Conservation (phyloP, 2,329 filamentous ascomycete genomes). For the Epichloe festucae region DNA sequence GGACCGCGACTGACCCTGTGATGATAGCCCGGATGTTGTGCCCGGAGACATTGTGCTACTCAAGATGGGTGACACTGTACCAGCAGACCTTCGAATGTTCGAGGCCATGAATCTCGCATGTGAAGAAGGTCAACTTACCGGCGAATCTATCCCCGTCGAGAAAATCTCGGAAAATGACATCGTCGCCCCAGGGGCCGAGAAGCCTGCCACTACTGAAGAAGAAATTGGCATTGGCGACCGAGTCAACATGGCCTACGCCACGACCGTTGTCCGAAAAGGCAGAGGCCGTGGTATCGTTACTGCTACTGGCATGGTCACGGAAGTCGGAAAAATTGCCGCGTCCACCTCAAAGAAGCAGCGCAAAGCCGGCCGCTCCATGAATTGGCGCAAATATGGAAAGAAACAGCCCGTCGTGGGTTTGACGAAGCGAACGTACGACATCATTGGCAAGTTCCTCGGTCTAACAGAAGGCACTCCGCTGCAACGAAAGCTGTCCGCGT, state of each 20-base stretch:
- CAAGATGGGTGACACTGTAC: slow-evolving; percentile 62
- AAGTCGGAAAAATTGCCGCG: slow-evolving; percentile 54
- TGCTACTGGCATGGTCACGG: slow-evolving; percentile 57
- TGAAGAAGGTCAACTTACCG: slow-evolving; percentile 66
- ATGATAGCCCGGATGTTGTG: slow-evolving; percentile 44
- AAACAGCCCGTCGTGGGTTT: slow-evolving; percentile 34
- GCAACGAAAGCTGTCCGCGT: slow-evolving; percentile 63
- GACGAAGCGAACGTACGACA: slow-evolving; percentile 33
- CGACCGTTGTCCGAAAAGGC: slow-evolving; percentile 59
- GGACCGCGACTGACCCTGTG: not conserved
- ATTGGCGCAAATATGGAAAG: slow-evolving; percentile 40
- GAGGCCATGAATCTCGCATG: slow-evolving; percentile 68
- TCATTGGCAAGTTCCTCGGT: slow-evolving; percentile 45
- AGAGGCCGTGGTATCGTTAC: slow-evolving; percentile 61
- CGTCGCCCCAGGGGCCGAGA: slow-evolving; percentile 31
- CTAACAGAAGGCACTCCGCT: slow-evolving; percentile 59
- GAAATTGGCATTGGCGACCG: slow-evolving; percentile 57
- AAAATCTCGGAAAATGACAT: slow-evolving; percentile 45
- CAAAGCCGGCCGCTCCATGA: slow-evolving; percentile 42
- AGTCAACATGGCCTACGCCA: slow-evolving; percentile 63
- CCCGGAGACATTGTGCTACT: slow-evolving; percentile 58
- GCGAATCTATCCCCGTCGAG: slow-evolving; percentile 60
- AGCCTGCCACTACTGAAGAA: slow-evolving; percentile 26
- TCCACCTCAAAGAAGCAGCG: slow-evolving; percentile 38
- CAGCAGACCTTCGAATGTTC: slow-evolving; percentile 57